Percentiles rank a stretch among this genome's conserved stretches.
Evolutionary conservation across 108 stramenopile genomes (phyloP).

Genomic region (Skeletonema menzelii): DNA sequence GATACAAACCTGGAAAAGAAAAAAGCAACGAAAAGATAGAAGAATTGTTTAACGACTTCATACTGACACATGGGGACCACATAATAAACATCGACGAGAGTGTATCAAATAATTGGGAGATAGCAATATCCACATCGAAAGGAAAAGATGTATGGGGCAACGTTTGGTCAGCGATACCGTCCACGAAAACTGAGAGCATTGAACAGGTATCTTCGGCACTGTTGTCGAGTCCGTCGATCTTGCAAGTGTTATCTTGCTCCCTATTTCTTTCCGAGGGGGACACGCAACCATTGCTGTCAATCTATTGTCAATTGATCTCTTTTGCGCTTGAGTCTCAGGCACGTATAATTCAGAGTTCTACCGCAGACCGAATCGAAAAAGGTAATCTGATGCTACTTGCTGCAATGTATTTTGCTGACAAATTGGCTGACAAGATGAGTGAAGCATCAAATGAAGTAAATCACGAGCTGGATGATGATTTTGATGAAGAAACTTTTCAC

Average conservation of each 20-base stretch:
- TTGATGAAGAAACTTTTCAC: not conserved
- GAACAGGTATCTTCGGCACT: not conserved
- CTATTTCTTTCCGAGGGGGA: conserved; percentile 30
- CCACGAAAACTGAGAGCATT: conserved; percentile 15
- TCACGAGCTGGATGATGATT: not conserved
- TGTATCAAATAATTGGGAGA: not conserved
- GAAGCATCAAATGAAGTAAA: not conserved
- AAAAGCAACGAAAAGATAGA: conserved; percentile 42
- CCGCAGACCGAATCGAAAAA: conserved; percentile 3
- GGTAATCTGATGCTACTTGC: conserved; percentile 8
- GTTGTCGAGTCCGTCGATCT: conserved; percentile 37
- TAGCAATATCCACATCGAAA: not conserved
- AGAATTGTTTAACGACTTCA: conserved; percentile 77
- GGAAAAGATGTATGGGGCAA: conserved; percentile 32
- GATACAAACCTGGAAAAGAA: conserved; percentile 55
- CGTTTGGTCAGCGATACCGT: conserved; percentile 37
- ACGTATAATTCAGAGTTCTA: conserved; percentile 3
- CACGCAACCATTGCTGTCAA: conserved; percentile 13
- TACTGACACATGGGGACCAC: conserved; percentile 46
- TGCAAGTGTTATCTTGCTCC: conserved; percentile 34
- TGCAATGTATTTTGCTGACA: conserved; percentile 43
- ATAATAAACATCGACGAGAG: not conserved
- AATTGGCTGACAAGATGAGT: conserved; percentile 20
- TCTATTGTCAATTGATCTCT: conserved; percentile 22
- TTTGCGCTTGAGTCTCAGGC: conserved; percentile 21